Evolutionary conservation across 2,329 filamentous ascomycete genomes (phyloP), one percentile per base, ranked within the genome.

Genomic region (Sporothrix brasiliensis): DNA sequence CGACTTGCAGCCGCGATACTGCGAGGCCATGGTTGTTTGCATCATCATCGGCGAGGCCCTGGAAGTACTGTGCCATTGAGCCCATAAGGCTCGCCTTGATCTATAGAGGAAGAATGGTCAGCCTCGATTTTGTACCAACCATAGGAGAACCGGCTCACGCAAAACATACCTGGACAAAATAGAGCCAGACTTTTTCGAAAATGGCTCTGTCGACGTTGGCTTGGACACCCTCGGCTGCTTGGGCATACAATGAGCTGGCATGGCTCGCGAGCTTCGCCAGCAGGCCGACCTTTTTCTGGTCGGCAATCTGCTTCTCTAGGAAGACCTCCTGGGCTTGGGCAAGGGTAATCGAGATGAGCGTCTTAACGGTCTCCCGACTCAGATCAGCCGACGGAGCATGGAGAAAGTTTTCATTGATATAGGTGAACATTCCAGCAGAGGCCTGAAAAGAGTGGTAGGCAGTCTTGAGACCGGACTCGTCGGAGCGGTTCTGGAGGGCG

Each of bases 341-440:
- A 69, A 99, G 87, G 86, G 93, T 98, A 72, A 99, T 88, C 67
- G 90, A 88, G 78, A 99, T 98, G 74, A 99, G 81, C 0, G 93
- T 93, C 82, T 97, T 97, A 77, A 99, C 93, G 0, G 95, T 99
- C 67, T 99, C 94, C 72, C 95, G 85, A 79, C 94, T 98, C 63
- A 99, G 82, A 77, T 99, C 95, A n/a, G 92, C 94, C 10, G 94
- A 97, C 0, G 96, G 95, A 1, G 95, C 95, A 77, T 99, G 95
- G 49, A 99, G 84, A 79, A 99, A 99, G 82, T 99, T 99, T 82
- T 99, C 95, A 81, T 99, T 99, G 83, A 99, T 99, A 77, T 99
- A 99, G 68, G 94, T 98, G 80, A 98, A 99, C 95, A 99, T 99
- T 82, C 95, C 95, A 11, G 95, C 95, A 9, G 94, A 94, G 53